phyloP scores from a whole-genome alignment of 2,329 filamentous ascomycete genomes.

The Zasmidium citrigriseum region DNA sequence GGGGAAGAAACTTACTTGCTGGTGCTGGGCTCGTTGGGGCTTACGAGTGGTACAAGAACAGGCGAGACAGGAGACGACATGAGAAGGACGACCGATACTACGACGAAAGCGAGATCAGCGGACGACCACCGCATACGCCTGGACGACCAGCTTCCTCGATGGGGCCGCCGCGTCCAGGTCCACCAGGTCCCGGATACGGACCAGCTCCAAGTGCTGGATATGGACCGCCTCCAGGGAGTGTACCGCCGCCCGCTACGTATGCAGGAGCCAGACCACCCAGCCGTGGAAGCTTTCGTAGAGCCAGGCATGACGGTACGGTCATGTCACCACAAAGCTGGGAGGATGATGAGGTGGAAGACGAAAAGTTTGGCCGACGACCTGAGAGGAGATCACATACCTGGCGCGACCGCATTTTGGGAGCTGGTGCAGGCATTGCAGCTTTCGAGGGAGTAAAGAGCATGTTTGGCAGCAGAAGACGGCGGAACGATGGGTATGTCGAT shows the following conservation, averaged over 20 bases:
- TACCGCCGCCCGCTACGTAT: slow-evolving; percentile 9
- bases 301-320: slow-evolving; percentile 16
- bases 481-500: slow-evolving; percentile 55
- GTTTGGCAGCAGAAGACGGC: slow-evolving; percentile 56
- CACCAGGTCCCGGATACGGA: slow-evolving; percentile 2
- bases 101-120: slow-evolving; percentile 5
- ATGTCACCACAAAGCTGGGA: slow-evolving; percentile 35
- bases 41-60: slow-evolving; percentile 56
- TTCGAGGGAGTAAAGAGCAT: slow-evolving; percentile 49
- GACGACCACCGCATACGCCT: slow-evolving; percentile 16
- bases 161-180: slow-evolving; percentile 12
- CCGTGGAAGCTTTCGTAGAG: slow-evolving; percentile 9
- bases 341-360: slow-evolving; percentile 28
- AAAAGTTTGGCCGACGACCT: slow-evolving; percentile 41
- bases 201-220: slow-evolving; percentile 1
- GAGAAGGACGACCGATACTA: slow-evolving; percentile 12
- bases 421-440: slow-evolving; percentile 46
- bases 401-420: slow-evolving; percentile 48
- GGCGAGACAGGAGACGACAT: slow-evolving; percentile 37
- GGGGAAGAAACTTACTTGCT: slow-evolving; percentile 51
- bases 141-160: slow-evolving; percentile 19
- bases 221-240: slow-evolving; percentile 12
- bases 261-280: slow-evolving; percentile 12
- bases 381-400: slow-evolving; percentile 37
- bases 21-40: slow-evolving; percentile 59